A percentile compares a stretch with the other conserved stretches of the same genome.
Conservation (phyloP, 192 early-diverging fungal genomes). For the Chytriomyces confervae region DNA sequence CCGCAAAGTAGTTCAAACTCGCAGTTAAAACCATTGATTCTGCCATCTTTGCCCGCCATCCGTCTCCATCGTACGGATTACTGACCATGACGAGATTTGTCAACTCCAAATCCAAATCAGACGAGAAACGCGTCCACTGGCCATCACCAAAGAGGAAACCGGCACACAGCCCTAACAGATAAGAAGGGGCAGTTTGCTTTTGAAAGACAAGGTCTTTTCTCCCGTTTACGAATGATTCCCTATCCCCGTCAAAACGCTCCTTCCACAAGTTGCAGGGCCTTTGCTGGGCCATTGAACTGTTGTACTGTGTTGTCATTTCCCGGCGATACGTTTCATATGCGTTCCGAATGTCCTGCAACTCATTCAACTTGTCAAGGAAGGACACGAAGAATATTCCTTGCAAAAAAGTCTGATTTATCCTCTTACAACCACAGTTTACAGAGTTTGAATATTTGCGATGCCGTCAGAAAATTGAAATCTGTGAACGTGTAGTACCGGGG, state of each 20-base stretch:
- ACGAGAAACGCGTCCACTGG: background rate
- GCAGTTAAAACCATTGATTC: conserved; percentile 19
- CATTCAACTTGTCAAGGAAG: conserved; percentile 6
- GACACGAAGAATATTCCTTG: conserved; percentile 8
- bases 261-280: no score
- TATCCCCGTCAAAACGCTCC: background rate
- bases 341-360: background rate
- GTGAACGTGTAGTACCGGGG: background rate
- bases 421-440: background rate
- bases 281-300: no score
- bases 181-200: background rate
- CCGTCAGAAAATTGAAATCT: no score
- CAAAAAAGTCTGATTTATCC: background rate
- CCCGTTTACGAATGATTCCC: background rate
- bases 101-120: conserved; percentile 12
- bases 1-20: conserved; percentile 6
- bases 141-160: conserved; percentile 22
- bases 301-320: no score
- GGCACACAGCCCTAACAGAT: conserved; percentile 13
- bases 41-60: background rate
- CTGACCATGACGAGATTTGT: conserved; percentile 13
- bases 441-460: conserved; percentile 6
- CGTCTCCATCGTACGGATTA: background rate
- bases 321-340: background rate
- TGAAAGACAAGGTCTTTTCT: background rate